A percentile compares a stretch with the other conserved stretches of the same genome.
Conservation (phyloP, 2,329 filamentous ascomycete genomes). For the Fusarium armeniacum region DNA sequence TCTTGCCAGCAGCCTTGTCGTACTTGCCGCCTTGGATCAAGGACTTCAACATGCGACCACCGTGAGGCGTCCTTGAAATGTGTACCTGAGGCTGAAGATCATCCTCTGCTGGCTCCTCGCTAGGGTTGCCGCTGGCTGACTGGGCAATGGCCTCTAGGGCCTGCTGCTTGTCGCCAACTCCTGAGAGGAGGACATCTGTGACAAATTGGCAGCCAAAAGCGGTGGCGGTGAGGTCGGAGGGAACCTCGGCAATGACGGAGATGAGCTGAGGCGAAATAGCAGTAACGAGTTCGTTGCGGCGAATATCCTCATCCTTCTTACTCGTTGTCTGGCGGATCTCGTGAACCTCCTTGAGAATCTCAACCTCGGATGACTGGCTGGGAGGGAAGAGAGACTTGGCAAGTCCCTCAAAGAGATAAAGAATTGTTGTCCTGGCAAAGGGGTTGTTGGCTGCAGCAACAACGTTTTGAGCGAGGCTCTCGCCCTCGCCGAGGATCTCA, state of each 20-base stretch:
- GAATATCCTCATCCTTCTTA: constrained; percentile 87
- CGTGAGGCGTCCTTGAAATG: constrained; percentile 72
- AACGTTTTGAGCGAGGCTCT: constrained; percentile 74
- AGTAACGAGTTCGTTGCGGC: constrained; percentile 81
- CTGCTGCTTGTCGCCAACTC: constrained; percentile 79
- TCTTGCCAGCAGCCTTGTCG: constrained; percentile 78
- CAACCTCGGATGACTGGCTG: constrained; percentile 74
- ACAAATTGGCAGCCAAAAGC: constrained; percentile 91
- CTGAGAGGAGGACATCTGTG: constrained; percentile 82
- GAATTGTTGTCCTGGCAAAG: constrained; percentile 75
- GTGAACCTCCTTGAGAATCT: constrained; percentile 82
- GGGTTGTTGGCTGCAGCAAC: constrained; percentile 75
- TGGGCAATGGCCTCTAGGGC: constrained; percentile 80
- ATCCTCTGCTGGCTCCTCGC: constrained; percentile 57
- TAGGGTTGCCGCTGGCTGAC: constrained; percentile 70
- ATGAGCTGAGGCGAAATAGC: constrained; percentile 82
- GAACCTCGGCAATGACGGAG: constrained; percentile 76
- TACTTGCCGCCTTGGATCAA: constrained; percentile 91
- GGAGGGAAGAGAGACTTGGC: constrained; percentile 72
- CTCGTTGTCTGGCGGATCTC: constrained; percentile 85
- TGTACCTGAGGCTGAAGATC: constrained; percentile 63
- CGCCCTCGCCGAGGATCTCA: constrained; percentile 83
- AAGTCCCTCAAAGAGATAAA: constrained; percentile 84
- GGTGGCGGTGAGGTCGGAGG: constrained; percentile 77
- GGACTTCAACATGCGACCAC: constrained; percentile 89